These are phyloP conservation scores for Eutrema heterophyllum DNA, from an alignment of 345 rosid genomes.

Conservation along the genomic window DNA sequence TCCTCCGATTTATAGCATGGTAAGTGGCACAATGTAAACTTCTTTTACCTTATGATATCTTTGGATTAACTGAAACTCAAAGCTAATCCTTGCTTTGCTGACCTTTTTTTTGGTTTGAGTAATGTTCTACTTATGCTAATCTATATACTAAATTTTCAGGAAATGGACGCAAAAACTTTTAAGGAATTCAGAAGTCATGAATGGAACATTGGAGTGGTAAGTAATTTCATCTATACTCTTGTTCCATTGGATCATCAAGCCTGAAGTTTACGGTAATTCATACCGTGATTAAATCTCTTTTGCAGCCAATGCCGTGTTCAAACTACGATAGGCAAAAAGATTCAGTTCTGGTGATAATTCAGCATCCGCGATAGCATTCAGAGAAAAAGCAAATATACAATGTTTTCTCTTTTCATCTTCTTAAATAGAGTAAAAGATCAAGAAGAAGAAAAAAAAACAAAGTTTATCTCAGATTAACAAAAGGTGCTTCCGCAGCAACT, in stretches of 20 bases:
- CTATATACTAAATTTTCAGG: slow-evolving; percentile 35
- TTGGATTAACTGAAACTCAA: background rate
- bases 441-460: background rate
- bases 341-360: slow-evolving; percentile 60
- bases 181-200: slow-evolving; percentile 55
- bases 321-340: slow-evolving; percentile 40
- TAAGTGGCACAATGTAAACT: slow-evolving; percentile 32
- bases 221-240: slow-evolving; percentile 8
- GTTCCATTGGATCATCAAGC: background rate
- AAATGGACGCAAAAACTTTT: slow-evolving; percentile 83
- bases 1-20: slow-evolving; percentile 82
- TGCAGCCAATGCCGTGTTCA: slow-evolving; percentile 56
- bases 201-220: slow-evolving; percentile 95
- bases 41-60: background rate
- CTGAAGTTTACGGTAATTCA: background rate
- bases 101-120: background rate
- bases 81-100: background rate
- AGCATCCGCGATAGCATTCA: slow-evolving; percentile 51
- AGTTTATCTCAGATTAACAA: background rate
- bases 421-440: background rate
- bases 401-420: background rate
- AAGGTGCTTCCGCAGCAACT: slow-evolving; percentile 13
- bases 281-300: background rate
- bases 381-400: background rate
- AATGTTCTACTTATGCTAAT: background rate